Percentiles rank a stretch among this genome's conserved stretches.
phyloP scores from a whole-genome alignment of 306 rosid genomes.

The Cotoneaster glaucophyllus region DNA sequence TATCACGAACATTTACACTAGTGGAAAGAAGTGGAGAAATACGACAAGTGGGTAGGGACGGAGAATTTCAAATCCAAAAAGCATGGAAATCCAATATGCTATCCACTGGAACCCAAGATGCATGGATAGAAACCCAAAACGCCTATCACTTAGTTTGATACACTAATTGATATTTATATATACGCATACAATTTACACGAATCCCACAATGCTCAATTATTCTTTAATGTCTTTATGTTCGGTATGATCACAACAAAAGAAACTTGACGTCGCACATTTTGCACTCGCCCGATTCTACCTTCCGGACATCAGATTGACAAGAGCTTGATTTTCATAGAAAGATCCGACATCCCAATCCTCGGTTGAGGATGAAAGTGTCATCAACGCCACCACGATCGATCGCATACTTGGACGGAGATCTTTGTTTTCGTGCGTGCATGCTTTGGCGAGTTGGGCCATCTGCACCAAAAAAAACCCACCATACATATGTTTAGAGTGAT shows the following conservation, averaged over 20 bases:
- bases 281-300: constrained; percentile 35
- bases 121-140: too few species aligned
- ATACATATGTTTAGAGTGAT: background rate
- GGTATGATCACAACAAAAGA: background rate
- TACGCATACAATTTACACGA: background rate
- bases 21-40: too few species aligned
- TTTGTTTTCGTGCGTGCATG: constrained; percentile 75
- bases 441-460: constrained; percentile 74
- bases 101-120: too few species aligned
- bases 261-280: background rate
- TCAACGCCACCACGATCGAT: constrained; percentile 73
- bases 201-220: background rate
- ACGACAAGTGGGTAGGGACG: too few species aligned
- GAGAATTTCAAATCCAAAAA: too few species aligned
- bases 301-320: constrained; percentile 71
- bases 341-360: constrained; percentile 82
- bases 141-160: background rate
- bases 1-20: too few species aligned
- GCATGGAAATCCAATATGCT: too few species aligned
- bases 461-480: constrained; percentile 31
- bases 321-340: constrained; percentile 57
- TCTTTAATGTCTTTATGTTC: background rate
- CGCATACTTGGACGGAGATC: constrained; percentile 86
- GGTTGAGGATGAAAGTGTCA: constrained; percentile 71
- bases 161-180: background rate